Base-by-base conservation (phyloP, 1,284 basidiomycete species). In the Austroboletus novae-zelandiae region DNA sequence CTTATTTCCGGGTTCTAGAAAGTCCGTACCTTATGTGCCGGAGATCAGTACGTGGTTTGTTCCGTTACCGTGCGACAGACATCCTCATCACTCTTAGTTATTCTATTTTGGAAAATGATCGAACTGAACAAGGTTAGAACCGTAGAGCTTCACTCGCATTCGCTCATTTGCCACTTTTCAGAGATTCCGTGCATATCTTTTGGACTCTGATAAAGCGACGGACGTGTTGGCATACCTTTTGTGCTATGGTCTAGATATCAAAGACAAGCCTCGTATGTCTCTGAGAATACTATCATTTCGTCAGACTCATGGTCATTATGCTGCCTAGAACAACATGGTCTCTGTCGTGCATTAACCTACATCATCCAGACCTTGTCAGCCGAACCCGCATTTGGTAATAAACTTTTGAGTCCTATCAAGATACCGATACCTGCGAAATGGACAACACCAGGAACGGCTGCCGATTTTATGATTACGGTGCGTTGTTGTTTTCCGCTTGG, bases 361-460 rank as follows among this genome's bases (percentile, higher is more conserved):
- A 87, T 98, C 52, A 74, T 98, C 5, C 96, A 99, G 65, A 89
- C 91, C 5, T 71, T 98, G 17, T 94, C 94, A 4, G 86, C 93
- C 0, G 91, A 97, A 60, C 76, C 77, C 29, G 74, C 79, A 0
- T 95, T 98, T 61, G 91, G 88, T 3, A 60, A 68, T 6, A 83
- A 83, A 48, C 71, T 96, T 32, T 77, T 78, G 32, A 79, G 73
- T 15, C 79, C 84, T 3, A 70, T 90, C 42, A 83, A 78, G 57
- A 73, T 81, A 7, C 74, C 82, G 29, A 68, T 93, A 35, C 88
- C 88, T 9, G 72, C 83, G 17, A 94, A 90, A 65, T 93, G 84
- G 83, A 78, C 77, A 32, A 77, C 80, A 3, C 72, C 79, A 35
- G 91, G 91, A n/a, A 84, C 81, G 27, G 81, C 83, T 5, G 88